Evolutionary conservation across 805 yeast species (phyloP).

Genomic region (Hanseniaspora pseudoguilliermondii): DNA sequence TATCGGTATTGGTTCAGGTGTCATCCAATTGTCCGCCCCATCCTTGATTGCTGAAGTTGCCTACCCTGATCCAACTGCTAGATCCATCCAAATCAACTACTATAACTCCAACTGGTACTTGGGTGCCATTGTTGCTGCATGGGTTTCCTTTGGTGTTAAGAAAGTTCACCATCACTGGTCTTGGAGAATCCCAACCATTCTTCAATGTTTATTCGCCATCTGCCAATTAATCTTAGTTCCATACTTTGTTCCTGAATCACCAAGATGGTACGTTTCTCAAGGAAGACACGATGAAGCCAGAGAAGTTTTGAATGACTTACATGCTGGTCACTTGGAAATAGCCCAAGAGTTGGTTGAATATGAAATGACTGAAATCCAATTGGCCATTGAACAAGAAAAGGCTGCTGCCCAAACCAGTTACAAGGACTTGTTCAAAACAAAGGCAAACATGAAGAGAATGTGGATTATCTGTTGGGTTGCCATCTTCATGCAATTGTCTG

Average conservation of each 20-base stretch:
- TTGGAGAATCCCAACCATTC: constrained; percentile 44
- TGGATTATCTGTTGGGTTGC: constrained; percentile 28
- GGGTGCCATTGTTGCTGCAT: constrained; percentile 43
- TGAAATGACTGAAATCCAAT: constrained; percentile 31
- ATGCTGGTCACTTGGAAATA: constrained; percentile 31
- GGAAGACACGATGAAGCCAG: constrained; percentile 35
- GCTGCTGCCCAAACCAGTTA: constrained; percentile 25
- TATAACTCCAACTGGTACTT: constrained; percentile 42
- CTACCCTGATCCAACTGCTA: constrained; percentile 31
- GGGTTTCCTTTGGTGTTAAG: constrained; percentile 39
- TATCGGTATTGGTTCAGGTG: constrained; percentile 36
- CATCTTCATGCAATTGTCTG: constrained; percentile 35
- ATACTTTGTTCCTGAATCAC: constrained; percentile 37
- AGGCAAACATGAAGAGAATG: constrained; percentile 33
- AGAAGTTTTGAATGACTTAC: constrained; percentile 29
- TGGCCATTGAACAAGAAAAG: constrained; percentile 33
- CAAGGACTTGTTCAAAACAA: constrained; percentile 30
- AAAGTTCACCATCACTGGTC: constrained; percentile 26
- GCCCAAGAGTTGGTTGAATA: constrained; percentile 29
- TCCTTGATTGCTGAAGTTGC: constrained; percentile 39
- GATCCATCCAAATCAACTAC: constrained; percentile 33
- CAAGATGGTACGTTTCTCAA: constrained; percentile 33
- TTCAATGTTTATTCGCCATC: constrained; percentile 39
- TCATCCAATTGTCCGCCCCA: constrained; percentile 36
- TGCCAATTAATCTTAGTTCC: constrained; percentile 31